Evolutionary conservation across 208 protist genomes (phyloP), one percentile per base, ranked within the genome.

Genomic region (Porcisia hertigi): DNA sequence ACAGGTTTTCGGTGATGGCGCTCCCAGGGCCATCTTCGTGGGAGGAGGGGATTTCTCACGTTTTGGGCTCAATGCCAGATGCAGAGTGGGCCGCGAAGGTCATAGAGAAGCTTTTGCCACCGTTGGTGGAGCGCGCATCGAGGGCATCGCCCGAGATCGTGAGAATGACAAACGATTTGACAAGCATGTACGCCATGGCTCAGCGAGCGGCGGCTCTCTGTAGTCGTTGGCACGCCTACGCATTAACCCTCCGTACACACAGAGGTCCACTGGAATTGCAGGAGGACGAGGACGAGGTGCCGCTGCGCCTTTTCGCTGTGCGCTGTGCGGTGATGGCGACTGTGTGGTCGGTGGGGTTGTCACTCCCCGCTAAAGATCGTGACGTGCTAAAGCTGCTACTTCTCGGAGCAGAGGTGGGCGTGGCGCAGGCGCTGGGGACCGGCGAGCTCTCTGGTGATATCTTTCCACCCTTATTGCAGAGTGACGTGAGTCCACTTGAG

Each of bases 261-360:
- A 76, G 62, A 76, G 77, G 73, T 39, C 73, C 59, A 59, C 66
- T 71, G 67, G 74, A 78, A 3, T 71, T 77, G 69, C 75, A 71
- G 66, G 83, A 75, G 71, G 86, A 83, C 72, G 73, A 77, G 47
- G 80, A 76, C 75, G 71, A 78, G 62, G 65, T 84, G 58, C 63
- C 81, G 30, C 73, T 80, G 63, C 57, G 76, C 36, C 49, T 86
- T 30, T 84, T 85, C 54, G 77, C 83, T 8, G 80, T 80, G 57
- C 83, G 77, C 52, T 92, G 83, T 69, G 90, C 86, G 34, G 76
- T 92, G 25, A 91, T 93, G 85, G 86, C 88, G 20, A 84, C 80
- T 47, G 82, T 47, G 34, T 94, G 90, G 90, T 85, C 83, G 45
- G 70, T 91, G 58, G 84, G 88, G 54, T 64, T 88, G 25, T 70